Evolutionary conservation across 805 yeast genomes (phyloP).

Genomic region (Tetrapisispora namnaoensis): DNA sequence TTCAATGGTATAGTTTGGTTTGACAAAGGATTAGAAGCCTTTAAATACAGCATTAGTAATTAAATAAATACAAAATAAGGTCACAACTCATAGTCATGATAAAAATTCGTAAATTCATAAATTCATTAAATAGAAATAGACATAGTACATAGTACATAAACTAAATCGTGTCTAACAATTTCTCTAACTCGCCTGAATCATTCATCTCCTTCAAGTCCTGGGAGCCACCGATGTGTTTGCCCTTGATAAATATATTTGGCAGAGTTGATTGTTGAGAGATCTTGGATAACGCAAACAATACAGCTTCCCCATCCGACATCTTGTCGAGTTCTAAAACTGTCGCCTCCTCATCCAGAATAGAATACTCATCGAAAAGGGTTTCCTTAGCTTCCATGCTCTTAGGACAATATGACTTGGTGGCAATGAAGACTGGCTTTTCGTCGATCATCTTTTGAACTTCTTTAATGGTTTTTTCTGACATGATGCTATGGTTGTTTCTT

Average conservation of each 20-base stretch:
- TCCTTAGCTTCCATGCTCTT: constrained; percentile 40
- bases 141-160: not conserved
- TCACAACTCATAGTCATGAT: too few species aligned
- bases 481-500: not conserved
- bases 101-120: not conserved
- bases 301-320: constrained; percentile 61
- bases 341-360: constrained; percentile 36
- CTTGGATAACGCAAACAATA: constrained; percentile 67
- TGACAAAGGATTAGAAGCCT: constrained; percentile 12
- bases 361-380: constrained; percentile 30
- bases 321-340: constrained; percentile 35
- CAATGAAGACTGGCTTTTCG: constrained; percentile 61
- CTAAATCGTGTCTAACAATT: constrained; percentile 1
- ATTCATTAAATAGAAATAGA: not conserved
- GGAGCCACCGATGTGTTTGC: constrained; percentile 92
- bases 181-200: constrained; percentile 48
- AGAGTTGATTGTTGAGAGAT: constrained; percentile 87
- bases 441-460: constrained; percentile 57
- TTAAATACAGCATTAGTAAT: constrained; percentile 2
- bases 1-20: constrained; percentile 21
- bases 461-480: constrained; percentile 33
- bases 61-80: not conserved
- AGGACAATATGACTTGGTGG: constrained; percentile 71
- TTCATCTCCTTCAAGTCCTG: constrained; percentile 72
- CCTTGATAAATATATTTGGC: constrained; percentile 82